Conservation (phyloP, 2,329 filamentous ascomycete genomes). For the Aspergillus clavatus region DNA sequence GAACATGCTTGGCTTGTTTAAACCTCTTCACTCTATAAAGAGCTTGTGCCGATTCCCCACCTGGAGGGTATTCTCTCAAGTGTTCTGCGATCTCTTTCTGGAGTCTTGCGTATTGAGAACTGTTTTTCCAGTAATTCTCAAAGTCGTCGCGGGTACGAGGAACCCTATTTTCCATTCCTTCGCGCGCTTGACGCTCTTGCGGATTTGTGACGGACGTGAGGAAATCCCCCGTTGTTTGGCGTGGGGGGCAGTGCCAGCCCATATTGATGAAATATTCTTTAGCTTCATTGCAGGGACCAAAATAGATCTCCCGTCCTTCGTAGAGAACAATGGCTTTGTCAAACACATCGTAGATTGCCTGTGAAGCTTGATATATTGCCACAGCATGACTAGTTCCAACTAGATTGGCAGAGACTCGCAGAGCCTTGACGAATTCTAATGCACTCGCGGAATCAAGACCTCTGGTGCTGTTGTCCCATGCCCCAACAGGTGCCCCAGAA, state of each 20-base stretch:
- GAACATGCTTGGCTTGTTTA: constrained; percentile 36
- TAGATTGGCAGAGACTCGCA: constrained; percentile 49
- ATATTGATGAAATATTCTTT: constrained; percentile 62
- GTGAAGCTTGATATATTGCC: constrained; percentile 54
- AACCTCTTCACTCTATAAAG: constrained; percentile 30
- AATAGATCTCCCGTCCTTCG: constrained; percentile 73
- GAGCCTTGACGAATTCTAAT: constrained; percentile 53
- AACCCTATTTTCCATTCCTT: constrained; percentile 57
- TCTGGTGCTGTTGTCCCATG: constrained; percentile 48
- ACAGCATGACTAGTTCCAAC: constrained; percentile 50
- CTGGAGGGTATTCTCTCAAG: constrained; percentile 28
- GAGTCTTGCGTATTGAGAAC: constrained; percentile 27
- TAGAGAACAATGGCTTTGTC: constrained; percentile 72
- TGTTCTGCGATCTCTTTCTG: constrained; percentile 33
- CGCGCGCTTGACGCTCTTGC: constrained; percentile 50
- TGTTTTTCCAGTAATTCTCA: constrained; percentile 47
- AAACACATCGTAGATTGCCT: constrained; percentile 57
- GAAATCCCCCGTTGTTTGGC: constrained; percentile 67
- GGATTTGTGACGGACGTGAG: constrained; percentile 65
- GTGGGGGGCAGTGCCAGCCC: constrained; percentile 62
- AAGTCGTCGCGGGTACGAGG: constrained; percentile 67
- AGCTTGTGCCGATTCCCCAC: constrained; percentile 27
- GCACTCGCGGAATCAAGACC: constrained; percentile 55
- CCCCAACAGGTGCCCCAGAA: constrained; percentile 31
- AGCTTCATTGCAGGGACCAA: constrained; percentile 58